phyloP scores from a whole-genome alignment of 2,329 filamentous ascomycete species.

The Aspergillus sp. region DNA sequence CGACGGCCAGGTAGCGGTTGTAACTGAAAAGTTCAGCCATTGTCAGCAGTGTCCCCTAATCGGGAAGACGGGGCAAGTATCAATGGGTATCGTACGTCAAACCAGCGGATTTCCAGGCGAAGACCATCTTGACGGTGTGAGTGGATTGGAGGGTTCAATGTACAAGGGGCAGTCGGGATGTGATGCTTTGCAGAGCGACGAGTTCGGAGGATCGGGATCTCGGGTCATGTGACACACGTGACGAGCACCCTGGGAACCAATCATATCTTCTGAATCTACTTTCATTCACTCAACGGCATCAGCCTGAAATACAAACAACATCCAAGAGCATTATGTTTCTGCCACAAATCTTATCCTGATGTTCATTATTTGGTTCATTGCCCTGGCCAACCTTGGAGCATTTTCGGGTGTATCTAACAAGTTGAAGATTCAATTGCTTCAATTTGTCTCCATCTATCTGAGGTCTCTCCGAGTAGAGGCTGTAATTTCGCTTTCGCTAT shows the following conservation, averaged over 20 bases:
- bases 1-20: slow-evolving; percentile 98
- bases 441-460: neutral
- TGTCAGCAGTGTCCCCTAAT: slow-evolving; percentile 23
- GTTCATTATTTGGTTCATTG: too few species aligned
- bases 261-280: neutral
- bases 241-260: neutral
- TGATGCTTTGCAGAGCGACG: slow-evolving; percentile 32
- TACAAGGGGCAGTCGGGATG: slow-evolving; percentile 28
- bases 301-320: too few species aligned
- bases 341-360: too few species aligned
- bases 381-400: too few species aligned
- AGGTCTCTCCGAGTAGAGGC: neutral
- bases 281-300: neutral
- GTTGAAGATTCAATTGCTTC: neutral
- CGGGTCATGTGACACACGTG: slow-evolving; percentile 32
- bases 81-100: slow-evolving; percentile 69
- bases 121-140: slow-evolving; percentile 72
- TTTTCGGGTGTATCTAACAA: too few species aligned
- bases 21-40: slow-evolving; percentile 63
- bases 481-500: neutral
- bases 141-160: slow-evolving; percentile 28
- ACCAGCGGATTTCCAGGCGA: slow-evolving; percentile 97
- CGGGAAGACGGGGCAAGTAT: neutral
- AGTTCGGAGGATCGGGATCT: slow-evolving; percentile 36
- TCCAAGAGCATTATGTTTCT: too few species aligned